These are phyloP conservation scores for Amylostereum chailletii DNA, from an alignment of 1,284 basidiomycete genomes.

Conservation along the genomic window DNA sequence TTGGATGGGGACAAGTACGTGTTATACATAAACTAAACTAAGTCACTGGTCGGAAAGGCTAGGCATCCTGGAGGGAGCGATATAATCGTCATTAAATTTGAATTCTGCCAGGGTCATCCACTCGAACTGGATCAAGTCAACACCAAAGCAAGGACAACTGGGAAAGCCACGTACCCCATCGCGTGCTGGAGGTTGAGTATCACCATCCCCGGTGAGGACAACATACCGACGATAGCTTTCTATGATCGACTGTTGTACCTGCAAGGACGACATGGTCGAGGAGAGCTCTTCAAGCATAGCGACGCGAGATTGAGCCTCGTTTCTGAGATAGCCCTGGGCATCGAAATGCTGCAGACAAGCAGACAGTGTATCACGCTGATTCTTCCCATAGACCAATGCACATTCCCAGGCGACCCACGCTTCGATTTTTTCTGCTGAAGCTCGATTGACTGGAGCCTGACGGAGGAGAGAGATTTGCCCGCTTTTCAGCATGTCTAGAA, in stretches of 20 bases:
- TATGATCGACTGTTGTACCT: slow-evolving; percentile 50
- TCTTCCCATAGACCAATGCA: neutral
- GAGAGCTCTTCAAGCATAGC: slow-evolving; percentile 33
- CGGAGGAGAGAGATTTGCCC: neutral
- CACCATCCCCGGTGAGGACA: slow-evolving; percentile 33
- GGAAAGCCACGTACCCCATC: neutral
- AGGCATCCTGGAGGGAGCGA: slow-evolving; percentile 12
- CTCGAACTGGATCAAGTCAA: slow-evolving; percentile 26
- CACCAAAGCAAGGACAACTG: neutral
- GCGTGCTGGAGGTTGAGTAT: slow-evolving; percentile 8
- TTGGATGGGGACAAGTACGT: too few species aligned
- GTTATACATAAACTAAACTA: neutral
- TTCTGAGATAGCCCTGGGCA: neutral
- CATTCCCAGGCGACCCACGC: neutral
- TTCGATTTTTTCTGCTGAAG: neutral
- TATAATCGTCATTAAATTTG: slow-evolving; percentile 34
- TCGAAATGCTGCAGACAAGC: neutral
- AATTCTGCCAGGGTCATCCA: slow-evolving; percentile 25
- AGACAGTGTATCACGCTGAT: neutral
- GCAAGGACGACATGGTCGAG: slow-evolving; percentile 35
- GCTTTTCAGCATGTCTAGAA: neutral
- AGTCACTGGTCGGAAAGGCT: slow-evolving; percentile 1
- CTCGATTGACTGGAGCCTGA: neutral
- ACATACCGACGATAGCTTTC: slow-evolving; percentile 52
- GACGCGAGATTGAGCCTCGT: neutral